Base-by-base conservation (phyloP, 441 rosid species). In the Adansonia grandidieri region DNA sequence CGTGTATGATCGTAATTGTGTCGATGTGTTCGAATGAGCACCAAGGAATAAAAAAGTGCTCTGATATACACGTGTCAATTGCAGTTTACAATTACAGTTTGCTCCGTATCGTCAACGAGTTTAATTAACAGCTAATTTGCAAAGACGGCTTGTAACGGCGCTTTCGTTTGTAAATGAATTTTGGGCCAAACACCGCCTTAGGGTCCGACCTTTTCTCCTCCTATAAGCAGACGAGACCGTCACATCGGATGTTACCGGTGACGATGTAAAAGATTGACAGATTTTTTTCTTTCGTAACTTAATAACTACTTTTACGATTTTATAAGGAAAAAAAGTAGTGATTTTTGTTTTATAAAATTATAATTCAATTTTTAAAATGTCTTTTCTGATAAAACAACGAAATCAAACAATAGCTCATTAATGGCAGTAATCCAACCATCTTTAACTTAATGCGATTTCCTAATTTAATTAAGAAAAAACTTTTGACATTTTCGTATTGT, bases 21-120 rank as follows among this genome's bases (percentile, higher is more conserved):
- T 64, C 14, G 69, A 37, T 64, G 75, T 71, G 75, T 71, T 71
- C 47, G 1, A 15, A 0, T 53, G 61, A 32, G n/a, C 6, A 53
- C 75, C 62, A 8, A 5, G 8, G 13, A 8, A 15, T 9, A 15
- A 14, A 15, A 71, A 71, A 51, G 8, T 6, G 44, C 74, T 14
- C 7, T 51, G 74, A 50, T 70, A 37, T 1, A 71, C 74, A 9
- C 7, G 47, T 28, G 60, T 20, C 47, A 9, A 28, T 28, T 28
- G 1, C 32, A 28, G 2, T 28, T 28, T 1, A 28, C 2, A 28
- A 28, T 28, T 1, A 28, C 32, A 28, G 32, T 28, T 28, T 28
- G 32, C 2, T 28, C 1, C 32, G 32, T 28, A 28, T 28, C 32
- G 6, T 56, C 56, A 51, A 11, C 14, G 17, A 51, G 56, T 51